phyloP scores from a whole-genome alignment of 495 filamentous ascomycete genomes.

The Annulohypoxylon moriforme region DNA sequence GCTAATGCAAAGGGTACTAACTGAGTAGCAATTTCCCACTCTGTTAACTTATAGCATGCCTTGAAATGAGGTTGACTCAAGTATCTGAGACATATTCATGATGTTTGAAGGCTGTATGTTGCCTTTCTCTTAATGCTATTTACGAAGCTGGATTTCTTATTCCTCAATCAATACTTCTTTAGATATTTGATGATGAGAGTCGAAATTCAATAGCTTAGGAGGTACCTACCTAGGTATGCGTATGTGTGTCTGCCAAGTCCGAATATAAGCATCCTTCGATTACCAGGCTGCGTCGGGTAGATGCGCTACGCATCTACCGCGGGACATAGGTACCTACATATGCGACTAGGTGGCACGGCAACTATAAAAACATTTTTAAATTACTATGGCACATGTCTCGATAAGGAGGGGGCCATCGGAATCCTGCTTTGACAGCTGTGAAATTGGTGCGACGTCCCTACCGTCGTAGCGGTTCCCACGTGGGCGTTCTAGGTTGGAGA shows the following conservation, averaged over 20 bases:
- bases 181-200: too few relatives aligned
- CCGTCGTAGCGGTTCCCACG: not conserved
- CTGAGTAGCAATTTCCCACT: conserved; percentile 14
- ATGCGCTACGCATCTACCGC: not conserved
- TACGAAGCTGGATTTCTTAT: too few relatives aligned
- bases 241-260: not conserved
- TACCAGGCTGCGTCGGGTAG: not conserved
- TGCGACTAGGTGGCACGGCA: not conserved
- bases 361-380: not conserved
- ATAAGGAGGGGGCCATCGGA: not conserved
- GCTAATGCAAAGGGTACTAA: not conserved
- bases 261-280: not conserved
- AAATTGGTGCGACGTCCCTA: not conserved
- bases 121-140: not conserved
- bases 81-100: conserved; percentile 8
- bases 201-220: not conserved
- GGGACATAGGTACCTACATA: not conserved
- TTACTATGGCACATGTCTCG: conserved; percentile 1
- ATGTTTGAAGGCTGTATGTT: conserved; percentile 5
- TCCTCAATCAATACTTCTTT: too few relatives aligned
- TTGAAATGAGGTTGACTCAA: conserved; percentile 16
- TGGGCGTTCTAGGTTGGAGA: not conserved
- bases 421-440: not conserved
- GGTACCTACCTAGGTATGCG: not conserved
- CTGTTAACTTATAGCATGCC: not conserved